These are phyloP conservation scores for Talaromyces nanjingensis DNA, from an alignment of 495 filamentous ascomycete genomes.

Conservation along the genomic window DNA sequence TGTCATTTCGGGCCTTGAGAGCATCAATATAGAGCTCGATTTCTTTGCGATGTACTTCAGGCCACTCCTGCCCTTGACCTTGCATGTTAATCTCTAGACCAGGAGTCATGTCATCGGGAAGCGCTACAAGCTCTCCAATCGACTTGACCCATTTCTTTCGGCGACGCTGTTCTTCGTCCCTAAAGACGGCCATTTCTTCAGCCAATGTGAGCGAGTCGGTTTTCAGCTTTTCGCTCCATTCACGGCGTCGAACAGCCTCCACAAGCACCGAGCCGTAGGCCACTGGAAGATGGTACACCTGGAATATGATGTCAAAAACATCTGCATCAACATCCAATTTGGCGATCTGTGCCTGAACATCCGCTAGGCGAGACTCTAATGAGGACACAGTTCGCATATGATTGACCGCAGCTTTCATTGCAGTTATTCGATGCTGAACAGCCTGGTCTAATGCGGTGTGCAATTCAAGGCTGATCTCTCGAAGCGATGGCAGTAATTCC, in stretches of 20 bases:
- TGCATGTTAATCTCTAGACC: conserved; percentile 81
- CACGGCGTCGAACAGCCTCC: conserved; percentile 75
- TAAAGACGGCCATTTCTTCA: conserved; percentile 83
- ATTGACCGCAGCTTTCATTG: conserved; percentile 50
- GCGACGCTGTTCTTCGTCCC: conserved; percentile 84
- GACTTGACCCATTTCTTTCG: conserved; percentile 85
- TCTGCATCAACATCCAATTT: conserved; percentile 62
- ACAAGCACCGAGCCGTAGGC: conserved; percentile 83
- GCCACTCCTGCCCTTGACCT: conserved; percentile 75
- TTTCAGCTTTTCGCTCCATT: conserved; percentile 87
- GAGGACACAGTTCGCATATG: conserved; percentile 75
- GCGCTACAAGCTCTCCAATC: conserved; percentile 53
- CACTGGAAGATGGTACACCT: conserved; percentile 73
- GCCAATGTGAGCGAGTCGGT: conserved; percentile 75
- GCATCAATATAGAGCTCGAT: conserved; percentile 47
- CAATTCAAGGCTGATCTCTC: conserved; percentile 66
- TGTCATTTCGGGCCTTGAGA: conserved; percentile 35
- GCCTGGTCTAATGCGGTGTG: conserved; percentile 62
- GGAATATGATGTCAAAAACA: conserved; percentile 66
- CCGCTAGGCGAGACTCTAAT: conserved; percentile 65
- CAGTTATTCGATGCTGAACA: conserved; percentile 54
- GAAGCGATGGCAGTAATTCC: conserved; percentile 75
- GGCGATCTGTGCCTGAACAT: conserved; percentile 61
- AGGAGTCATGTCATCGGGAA: conserved; percentile 58
- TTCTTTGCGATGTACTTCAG: conserved; percentile 50